Percentiles rank a stretch among this genome's conserved stretches.
Conservation (phyloP, 805 yeast species). For the Starmerella roubikii region DNA sequence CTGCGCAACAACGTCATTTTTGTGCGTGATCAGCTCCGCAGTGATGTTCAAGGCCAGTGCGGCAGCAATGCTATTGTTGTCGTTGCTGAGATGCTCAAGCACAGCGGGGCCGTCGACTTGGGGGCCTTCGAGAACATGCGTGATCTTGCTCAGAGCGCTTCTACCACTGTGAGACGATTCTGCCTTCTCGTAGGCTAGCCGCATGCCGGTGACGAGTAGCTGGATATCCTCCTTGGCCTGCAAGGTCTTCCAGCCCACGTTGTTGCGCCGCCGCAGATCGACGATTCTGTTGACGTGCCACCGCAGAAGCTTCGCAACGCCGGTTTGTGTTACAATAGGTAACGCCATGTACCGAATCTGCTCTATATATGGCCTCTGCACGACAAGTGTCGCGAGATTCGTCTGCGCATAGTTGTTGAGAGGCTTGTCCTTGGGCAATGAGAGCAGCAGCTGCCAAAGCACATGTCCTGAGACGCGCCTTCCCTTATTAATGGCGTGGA, state of each 20-base stretch:
- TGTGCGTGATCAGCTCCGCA: constrained; percentile 9
- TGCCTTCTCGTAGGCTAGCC: constrained; percentile 20
- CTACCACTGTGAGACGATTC: not conserved
- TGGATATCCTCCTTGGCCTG: constrained; percentile 21
- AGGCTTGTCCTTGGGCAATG: constrained; percentile 3
- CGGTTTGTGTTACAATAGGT: constrained; percentile 14
- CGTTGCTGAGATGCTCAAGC: not conserved
- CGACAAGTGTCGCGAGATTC: constrained; percentile 8
- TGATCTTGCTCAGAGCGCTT: constrained; percentile 1
- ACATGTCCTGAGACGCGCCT: constrained; percentile 16
- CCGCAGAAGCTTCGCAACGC: constrained; percentile 14
- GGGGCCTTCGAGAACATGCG: constrained; percentile 11
- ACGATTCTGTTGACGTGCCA: constrained; percentile 8
- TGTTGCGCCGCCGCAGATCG: constrained; percentile 1
- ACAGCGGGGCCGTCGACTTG: not conserved
- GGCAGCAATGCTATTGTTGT: not conserved
- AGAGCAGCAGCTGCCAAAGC: constrained; percentile 22
- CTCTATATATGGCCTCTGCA: constrained; percentile 23
- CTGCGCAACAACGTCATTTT: constrained; percentile 12
- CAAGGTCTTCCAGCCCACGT: constrained; percentile 1
- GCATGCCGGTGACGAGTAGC: constrained; percentile 22
- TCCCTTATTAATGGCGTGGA: not conserved
- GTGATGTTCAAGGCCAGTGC: not conserved
- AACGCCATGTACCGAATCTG: constrained; percentile 25
- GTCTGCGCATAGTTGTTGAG: constrained; percentile 2